phyloP scores from a whole-genome alignment of 192 early-diverging fungal genomes.

The Dissophora ornata region DNA sequence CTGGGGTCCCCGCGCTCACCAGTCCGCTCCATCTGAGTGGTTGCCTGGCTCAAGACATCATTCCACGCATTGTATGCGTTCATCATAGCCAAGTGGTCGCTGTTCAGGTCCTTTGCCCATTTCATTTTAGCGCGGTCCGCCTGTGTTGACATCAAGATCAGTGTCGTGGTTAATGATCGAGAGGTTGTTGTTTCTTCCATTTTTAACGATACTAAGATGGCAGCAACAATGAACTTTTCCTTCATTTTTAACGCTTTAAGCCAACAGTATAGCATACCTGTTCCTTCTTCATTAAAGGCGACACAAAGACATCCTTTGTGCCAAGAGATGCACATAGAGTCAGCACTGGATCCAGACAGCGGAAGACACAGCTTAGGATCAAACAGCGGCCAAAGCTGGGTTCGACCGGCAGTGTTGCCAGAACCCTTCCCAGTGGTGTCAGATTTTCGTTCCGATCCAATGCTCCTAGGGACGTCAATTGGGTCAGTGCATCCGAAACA shows the following conservation, averaged over 20 bases:
- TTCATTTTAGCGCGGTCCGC: conserved; percentile 57
- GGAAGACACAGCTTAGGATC: conserved; percentile 67
- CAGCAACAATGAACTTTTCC: too few species aligned
- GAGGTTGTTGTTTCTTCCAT: too few species aligned
- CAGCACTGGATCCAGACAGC: conserved; percentile 75
- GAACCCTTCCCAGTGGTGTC: conserved; percentile 72
- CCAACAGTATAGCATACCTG: too few species aligned
- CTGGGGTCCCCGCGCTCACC: conserved; percentile 47
- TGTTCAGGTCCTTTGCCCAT: conserved; percentile 55
- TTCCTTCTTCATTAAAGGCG: conserved; percentile 52
- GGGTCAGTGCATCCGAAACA: conserved; percentile 51
- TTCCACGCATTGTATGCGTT: conserved; percentile 61
- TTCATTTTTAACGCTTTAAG: too few species aligned
- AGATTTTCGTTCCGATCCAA: conserved; percentile 62
- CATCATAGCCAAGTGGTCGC: conserved; percentile 60
- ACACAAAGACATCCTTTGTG: conserved; percentile 56
- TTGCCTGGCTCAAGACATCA: conserved; percentile 30
- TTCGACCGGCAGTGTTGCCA: conserved; percentile 71
- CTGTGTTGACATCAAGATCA: background rate
- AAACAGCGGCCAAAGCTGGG: conserved; percentile 78
- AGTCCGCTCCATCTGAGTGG: conserved; percentile 24
- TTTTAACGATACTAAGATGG: background rate
- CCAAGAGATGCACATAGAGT: conserved; percentile 69
- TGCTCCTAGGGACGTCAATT: conserved; percentile 54
- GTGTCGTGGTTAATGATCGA: too few species aligned